Evolutionary conservation across 331 rosid genomes (phyloP), one percentile per base, ranked within the genome.

Genomic region (Saraca asoca): DNA sequence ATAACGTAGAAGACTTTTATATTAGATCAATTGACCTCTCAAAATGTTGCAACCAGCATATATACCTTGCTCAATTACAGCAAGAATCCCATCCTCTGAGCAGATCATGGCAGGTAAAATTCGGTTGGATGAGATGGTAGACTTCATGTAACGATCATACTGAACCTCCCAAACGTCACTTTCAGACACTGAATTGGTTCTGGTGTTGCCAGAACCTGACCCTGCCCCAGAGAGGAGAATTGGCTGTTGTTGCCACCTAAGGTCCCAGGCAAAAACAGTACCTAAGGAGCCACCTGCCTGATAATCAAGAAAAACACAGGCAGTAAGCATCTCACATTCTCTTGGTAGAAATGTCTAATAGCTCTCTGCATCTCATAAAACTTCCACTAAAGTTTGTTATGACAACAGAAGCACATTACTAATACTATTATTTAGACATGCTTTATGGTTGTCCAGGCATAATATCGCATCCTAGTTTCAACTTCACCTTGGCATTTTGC

Each of bases 81-180:
- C 88, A 59, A 93, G 85, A 75, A 93, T 93, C 55, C 98, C 97
- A 20, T 93, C 98, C 81, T 93, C 98, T 4, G 98, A 85, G 81
- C 97, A 93, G 63, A 90, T 79, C 86, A 93, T 83, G 60, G 91
- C 75, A 56, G 97, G 97, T 67, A 93, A 84, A 58, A 93, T 80
- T 65, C 80, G 81, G 12, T 88, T 72, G 20, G 97, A 90, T 35
- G 96, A 81, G 66, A 80, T 57, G 80, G 82, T 87, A 69, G 93
- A 70, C 81, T 80, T 87, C 12, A 82, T 72, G 69, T 80, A 68
- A 44, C 77, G 80, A 68, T 93, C 97, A 70, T 87, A 93, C 50
- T 82, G 98, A 72, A 90, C 95, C 83, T 93, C 98, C 98, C 98
- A 93, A 68, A 93, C 90, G 87, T 93, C 98, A 71, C 98, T 93